Evolutionary conservation across 306 rosid genomes (phyloP).

Genomic region (Malus fusca): DNA sequence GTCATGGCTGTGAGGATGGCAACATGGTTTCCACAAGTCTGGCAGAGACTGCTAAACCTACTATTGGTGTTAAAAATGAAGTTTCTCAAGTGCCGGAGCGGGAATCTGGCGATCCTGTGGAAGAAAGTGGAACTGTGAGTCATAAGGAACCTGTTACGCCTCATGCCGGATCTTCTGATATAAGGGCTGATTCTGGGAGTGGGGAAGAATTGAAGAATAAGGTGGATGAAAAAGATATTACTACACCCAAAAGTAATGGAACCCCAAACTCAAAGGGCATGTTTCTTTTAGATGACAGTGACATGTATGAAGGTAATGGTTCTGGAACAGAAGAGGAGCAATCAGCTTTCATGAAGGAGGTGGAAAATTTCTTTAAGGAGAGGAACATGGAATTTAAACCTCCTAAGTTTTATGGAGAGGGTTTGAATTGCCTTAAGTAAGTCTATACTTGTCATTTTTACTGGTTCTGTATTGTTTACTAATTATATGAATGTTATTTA

Average conservation of each 20-base stretch:
- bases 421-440: conserved; percentile 93
- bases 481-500: background rate
- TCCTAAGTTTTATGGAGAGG: conserved; percentile 95
- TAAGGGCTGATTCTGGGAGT: conserved; percentile 26
- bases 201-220: conserved; percentile 30
- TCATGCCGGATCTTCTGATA: conserved; percentile 30
- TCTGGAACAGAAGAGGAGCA: conserved; percentile 92
- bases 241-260: conserved; percentile 44
- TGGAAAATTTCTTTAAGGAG: conserved; percentile 81
- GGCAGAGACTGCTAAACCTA: conserved; percentile 18
- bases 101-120: conserved; percentile 17
- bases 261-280: conserved; percentile 36
- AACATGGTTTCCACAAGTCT: conserved; percentile 9
- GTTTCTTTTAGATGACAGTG: conserved; percentile 51
- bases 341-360: conserved; percentile 78
- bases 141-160: conserved; percentile 27
- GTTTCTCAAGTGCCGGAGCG: conserved; percentile 28
- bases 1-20: conserved; percentile 11
- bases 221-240: conserved; percentile 38
- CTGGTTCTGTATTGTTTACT: conserved; percentile 1
- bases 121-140: conserved; percentile 18
- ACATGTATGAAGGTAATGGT: conserved; percentile 62
- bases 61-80: conserved; percentile 39
- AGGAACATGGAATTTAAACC: conserved; percentile 90
- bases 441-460: conserved; percentile 20